Evolutionary conservation across 352 stramenopile genomes (phyloP), one percentile per base, ranked within the genome.

Genomic region (Phytophthora palmivora): DNA sequence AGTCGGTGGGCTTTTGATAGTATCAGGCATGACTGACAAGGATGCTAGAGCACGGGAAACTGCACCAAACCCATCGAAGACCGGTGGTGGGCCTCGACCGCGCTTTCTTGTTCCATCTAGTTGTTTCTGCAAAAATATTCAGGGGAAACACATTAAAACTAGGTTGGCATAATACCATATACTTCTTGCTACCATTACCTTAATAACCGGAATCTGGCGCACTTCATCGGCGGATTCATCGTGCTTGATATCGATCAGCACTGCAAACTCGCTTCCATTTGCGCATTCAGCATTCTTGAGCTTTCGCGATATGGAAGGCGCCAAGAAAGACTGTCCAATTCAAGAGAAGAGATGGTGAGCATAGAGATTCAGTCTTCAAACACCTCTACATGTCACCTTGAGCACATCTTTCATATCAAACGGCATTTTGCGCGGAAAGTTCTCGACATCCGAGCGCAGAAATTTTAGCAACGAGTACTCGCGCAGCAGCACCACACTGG

Each of bases 361-460:
- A 34, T 49, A 67, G 6, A 1, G 39, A 34, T 10, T n/a, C 15
- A 45, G 14, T 12, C 30, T 34, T 12, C 15, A 46, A 48, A 6
- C 39, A 52, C 45, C 11, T 36, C 22, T 32, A 30, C 19, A 37
- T 44, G 46, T 24, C 33, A 92, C 86, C 78, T 93, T 92, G 47
- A 95, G 70, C 44, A 82, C 73, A 57, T 95, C 87, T 53, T 95
- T 95, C 45, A 92, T 56, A 42, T 94, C 84, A 30, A 88, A 73
- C 4, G 84, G 72, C 12, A 48, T 56, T 19, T 73, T 66, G 47
- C 53, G 54, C 19, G 58, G 28, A 43, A 83, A 91, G 38, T 76
- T 72, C 1, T 46, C 44, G 2, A 84, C 56, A 18, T 57, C 53
- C 10, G 26, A 28, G 21, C 68, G 77, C 53, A 95, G 63, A 54